Base-by-base conservation (phyloP, 148 eudicot genomes). In the Amaranthus hypochondriacus region DNA sequence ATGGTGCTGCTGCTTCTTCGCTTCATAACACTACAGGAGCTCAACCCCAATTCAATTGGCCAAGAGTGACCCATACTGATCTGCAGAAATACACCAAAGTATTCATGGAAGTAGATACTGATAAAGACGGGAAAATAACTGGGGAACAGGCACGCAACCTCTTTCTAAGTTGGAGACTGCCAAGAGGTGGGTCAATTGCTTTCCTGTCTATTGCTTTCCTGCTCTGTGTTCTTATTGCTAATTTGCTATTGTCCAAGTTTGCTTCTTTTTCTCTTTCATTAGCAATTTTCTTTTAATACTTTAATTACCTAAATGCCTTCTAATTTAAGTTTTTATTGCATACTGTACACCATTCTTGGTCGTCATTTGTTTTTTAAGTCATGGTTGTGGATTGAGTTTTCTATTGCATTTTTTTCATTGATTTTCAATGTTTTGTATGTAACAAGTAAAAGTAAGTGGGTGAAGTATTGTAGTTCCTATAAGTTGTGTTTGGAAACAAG, bases 21-120 rank as follows among this genome's bases (percentile, higher is more conserved):
- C 84, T 88, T 71, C 87, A 81, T 77, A 72, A 65, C 81, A 54
- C 76, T 74, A 69, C 79, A 71, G 74, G 85, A 53, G 80, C 75
- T 70, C 93, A 83, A 73, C 73, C 96, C 50, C 93, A 86, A 77
- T 63, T 66, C 80, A 86, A 89, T 56, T 95, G 97, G 99, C 99
- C 99, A 66, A 90, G 90, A 79, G 84, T 86, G 83, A 85, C 91
- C 46, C 97, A 78, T 66, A 73, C 87, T 75, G 96, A 90, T 87
- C 70, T 92, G 81, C 99, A 92, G 83, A 95, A 92, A 86, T 95
- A 95, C 74, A 83, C 90, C 60, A 92, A 90, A 85, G 89, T 95
- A 42, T 95, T 95, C 85, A 77, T 86, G 84, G 94, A 86, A 82
- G 97, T 95, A 44, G 99, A 95, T 77, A 87, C 87, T 3, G 97